A percentile compares a stretch with the other conserved stretches of the same genome.
phyloP scores from a whole-genome alignment of 495 filamentous ascomycete species.

The Daldinia grandis region DNA sequence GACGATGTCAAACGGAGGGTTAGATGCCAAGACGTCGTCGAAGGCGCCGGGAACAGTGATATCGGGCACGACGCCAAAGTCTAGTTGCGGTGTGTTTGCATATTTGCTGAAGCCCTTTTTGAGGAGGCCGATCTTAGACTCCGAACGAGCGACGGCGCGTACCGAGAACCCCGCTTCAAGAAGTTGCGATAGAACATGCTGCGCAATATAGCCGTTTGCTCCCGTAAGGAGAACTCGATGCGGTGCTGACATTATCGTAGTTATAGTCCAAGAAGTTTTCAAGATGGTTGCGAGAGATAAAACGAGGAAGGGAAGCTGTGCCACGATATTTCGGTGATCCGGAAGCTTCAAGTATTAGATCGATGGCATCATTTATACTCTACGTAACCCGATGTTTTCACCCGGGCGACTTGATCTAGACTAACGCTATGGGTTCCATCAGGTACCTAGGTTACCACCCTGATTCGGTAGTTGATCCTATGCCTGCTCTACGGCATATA shows the following conservation, averaged over 20 bases:
- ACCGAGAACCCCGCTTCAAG: conserved; percentile 59
- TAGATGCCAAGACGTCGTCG: conserved; percentile 56
- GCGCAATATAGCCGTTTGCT: conserved; percentile 67
- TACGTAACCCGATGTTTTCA: not conserved
- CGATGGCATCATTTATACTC: not conserved
- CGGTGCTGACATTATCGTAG: conserved; percentile 12
- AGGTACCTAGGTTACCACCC: not conserved
- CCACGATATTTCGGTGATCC: not conserved
- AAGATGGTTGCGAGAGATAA: not conserved
- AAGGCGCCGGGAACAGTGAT: conserved; percentile 56
- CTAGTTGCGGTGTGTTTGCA: conserved; percentile 44
- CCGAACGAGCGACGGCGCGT: conserved; percentile 54
- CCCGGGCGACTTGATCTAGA: not conserved
- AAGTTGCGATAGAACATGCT: conserved; percentile 63
- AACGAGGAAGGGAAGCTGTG: not conserved
- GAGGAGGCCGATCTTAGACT: conserved; percentile 47
- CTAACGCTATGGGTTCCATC: not conserved
- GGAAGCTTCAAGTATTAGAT: not conserved
- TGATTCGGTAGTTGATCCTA: not conserved
- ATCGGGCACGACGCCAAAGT: conserved; percentile 60
- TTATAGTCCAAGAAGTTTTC: not conserved
- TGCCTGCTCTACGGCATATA: not conserved
- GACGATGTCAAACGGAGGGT: conserved; percentile 61
- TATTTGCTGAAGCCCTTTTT: conserved; percentile 47
- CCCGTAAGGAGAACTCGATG: conserved; percentile 64